phyloP scores from a whole-genome alignment of 192 early-diverging fungal species.

The Physocladia obscura region DNA sequence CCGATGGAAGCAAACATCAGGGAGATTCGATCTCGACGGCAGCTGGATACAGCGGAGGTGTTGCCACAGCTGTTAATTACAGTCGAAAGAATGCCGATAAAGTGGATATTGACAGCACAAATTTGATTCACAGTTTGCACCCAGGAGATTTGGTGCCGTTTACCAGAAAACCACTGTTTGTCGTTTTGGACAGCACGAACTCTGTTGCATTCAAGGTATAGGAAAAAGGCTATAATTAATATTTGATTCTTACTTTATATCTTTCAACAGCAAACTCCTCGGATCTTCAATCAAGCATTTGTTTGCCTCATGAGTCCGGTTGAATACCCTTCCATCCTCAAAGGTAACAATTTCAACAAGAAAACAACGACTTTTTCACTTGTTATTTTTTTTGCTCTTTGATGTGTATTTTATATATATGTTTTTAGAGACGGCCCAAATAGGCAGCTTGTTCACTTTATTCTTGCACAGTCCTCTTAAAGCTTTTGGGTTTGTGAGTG shows the following conservation, averaged over 20 bases:
- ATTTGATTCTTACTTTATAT: constrained; percentile 6
- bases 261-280: constrained; percentile 64
- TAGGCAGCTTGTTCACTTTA: constrained; percentile 90
- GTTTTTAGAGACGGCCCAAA: constrained; percentile 56
- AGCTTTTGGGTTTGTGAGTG: constrained; percentile 82
- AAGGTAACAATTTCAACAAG: constrained; percentile 60
- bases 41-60: constrained; percentile 71
- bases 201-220: constrained; percentile 77
- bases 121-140: constrained; percentile 76
- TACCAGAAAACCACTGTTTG: constrained; percentile 90
- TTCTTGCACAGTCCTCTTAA: constrained; percentile 90
- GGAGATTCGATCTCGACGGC: not conserved
- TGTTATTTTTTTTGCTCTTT: not conserved
- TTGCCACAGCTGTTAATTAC: constrained; percentile 64
- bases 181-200: constrained; percentile 91
- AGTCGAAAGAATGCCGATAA: constrained; percentile 67
- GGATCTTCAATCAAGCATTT: constrained; percentile 83
- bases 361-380: not conserved
- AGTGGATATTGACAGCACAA: constrained; percentile 45
- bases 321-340: constrained; percentile 78
- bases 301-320: constrained; percentile 87
- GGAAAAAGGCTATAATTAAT: constrained; percentile 5
- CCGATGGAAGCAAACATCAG: constrained; percentile 68
- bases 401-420: not conserved
- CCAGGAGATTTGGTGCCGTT: constrained; percentile 91